Evolutionary conservation across 2,329 filamentous ascomycete species (phyloP), one percentile per base, ranked within the genome.

Genomic region (Trichothecium sympodiale): DNA sequence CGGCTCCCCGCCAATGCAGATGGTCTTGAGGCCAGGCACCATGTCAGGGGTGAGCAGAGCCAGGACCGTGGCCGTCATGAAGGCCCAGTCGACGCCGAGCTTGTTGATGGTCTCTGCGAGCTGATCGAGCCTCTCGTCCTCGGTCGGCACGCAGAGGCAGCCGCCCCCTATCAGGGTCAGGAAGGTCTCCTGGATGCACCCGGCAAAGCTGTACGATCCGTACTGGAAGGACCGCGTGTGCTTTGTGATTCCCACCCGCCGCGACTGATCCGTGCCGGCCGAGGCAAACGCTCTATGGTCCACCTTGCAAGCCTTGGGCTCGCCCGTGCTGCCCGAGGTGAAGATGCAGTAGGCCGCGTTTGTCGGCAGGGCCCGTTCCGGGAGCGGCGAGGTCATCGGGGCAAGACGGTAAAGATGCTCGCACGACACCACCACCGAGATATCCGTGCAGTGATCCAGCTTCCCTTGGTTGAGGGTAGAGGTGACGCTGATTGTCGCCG

Each of bases 221-320:
- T 47, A 49, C 23, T 47, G 36, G 13, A 40, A 41, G 6, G 41
- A 26, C 14, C 41, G 17, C 6, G 41, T 36, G 13, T 17, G 16
- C 2, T 15, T 9, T 3, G 29, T 32, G 16, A 40, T 35, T 2
- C 34, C 33, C 3, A 42, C 32, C 8, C 15, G 15, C 4, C 32
- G n/a, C 17, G 23, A 29, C 23, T 44, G 41, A 28, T 35, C 26
- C 33, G 17, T 25, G 29, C 28, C 27, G 28, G 18, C 7, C 13
- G 31, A 28, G n/a, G 20, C 32, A 29, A 15, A 27, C 27, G 10
- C 6, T 10, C 13, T 13, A n/a, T 40, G 37, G 0, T 41, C 34
- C 26, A 49, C 38, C 13, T 65, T 54, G 16, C 67, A 60, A 29
- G 63, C 64, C 48, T 69, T 70, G 5, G 65, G 67, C 20, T 40